Evolutionary conservation across 176 grass and related monocot genomes (phyloP).

Genomic region (Coix lacrymajobi): DNA sequence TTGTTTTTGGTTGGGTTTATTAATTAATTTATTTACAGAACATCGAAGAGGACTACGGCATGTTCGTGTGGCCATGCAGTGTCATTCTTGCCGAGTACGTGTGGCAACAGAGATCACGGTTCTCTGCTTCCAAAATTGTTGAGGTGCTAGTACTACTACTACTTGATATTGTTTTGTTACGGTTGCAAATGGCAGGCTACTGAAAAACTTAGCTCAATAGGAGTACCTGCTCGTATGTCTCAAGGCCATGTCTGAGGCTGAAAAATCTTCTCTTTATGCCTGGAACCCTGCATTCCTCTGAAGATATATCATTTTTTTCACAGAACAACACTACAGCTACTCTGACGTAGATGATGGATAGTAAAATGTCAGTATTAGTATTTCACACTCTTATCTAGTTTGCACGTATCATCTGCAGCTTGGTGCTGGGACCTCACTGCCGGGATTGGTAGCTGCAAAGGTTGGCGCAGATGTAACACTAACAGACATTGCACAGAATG

Average conservation of each 20-base stretch:
- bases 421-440: constrained; percentile 72
- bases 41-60: constrained; percentile 72
- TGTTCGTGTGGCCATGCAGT: constrained; percentile 90
- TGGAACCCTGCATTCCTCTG: background rate
- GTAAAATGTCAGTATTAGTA: background rate
- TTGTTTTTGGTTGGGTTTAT: background rate
- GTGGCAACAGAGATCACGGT: constrained; percentile 66
- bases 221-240: background rate
- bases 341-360: background rate
- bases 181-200: too few relatives aligned
- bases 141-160: constrained; percentile 43
- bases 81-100: constrained; percentile 74
- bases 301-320: background rate
- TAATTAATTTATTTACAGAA: constrained; percentile 34
- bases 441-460: constrained; percentile 78
- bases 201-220: background rate
- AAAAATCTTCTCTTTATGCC: background rate
- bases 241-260: background rate
- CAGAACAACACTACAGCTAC: background rate
- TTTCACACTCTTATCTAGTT: background rate
- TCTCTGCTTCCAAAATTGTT: constrained; percentile 47
- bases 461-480: constrained; percentile 63
- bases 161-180: background rate
- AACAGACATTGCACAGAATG: constrained; percentile 57
- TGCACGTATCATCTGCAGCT: constrained; percentile 21